Percentiles rank a stretch among this genome's conserved stretches.
Conservation (phyloP, 2,329 filamentous ascomycete genomes). For the Stenocarpella maydis region DNA sequence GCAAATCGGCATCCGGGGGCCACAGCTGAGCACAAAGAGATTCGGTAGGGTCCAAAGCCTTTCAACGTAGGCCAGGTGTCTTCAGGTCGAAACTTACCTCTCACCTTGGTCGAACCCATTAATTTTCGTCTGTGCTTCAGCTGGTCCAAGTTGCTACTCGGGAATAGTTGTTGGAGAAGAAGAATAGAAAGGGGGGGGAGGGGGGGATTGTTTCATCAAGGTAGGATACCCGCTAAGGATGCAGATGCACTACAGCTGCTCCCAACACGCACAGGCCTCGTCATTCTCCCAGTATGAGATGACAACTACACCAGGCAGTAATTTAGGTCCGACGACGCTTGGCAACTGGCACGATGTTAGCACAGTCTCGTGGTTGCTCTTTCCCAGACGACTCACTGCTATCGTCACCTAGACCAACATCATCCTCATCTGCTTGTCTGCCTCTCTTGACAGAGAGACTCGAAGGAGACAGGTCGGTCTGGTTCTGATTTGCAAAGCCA, state of each 20-base stretch:
- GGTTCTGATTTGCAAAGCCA: constrained; percentile 37
- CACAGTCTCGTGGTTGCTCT: neutral
- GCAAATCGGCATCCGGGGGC: neutral
- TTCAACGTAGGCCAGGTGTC: constrained; percentile 2
- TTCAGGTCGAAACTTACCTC: constrained; percentile 31
- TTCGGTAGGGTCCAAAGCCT: neutral
- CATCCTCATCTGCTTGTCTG: constrained; percentile 43
- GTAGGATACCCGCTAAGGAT: constrained; percentile 3
- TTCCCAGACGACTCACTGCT: constrained; percentile 41
- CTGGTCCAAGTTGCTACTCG: constrained; percentile 13
- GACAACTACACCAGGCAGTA: constrained; percentile 12
- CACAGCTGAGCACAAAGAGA: neutral
- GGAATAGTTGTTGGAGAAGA: neutral
- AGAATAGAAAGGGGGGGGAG: neutral
- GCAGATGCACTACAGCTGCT: constrained; percentile 37
- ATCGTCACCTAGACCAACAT: constrained; percentile 49
- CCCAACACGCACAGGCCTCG: neutral
- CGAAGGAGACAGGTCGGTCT: constrained; percentile 39
- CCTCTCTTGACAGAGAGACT: constrained; percentile 44
- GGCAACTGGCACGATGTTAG: constrained; percentile 51
- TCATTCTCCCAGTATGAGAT: constrained; percentile 17
- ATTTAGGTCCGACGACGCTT: constrained; percentile 59
- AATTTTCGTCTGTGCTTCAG: constrained; percentile 22
- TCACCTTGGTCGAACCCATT: neutral
- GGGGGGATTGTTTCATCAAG: neutral